Evolutionary conservation across 768 basidiomycete species (phyloP), one percentile per base, ranked within the genome.

Genomic region (Termitomyces sp.): DNA sequence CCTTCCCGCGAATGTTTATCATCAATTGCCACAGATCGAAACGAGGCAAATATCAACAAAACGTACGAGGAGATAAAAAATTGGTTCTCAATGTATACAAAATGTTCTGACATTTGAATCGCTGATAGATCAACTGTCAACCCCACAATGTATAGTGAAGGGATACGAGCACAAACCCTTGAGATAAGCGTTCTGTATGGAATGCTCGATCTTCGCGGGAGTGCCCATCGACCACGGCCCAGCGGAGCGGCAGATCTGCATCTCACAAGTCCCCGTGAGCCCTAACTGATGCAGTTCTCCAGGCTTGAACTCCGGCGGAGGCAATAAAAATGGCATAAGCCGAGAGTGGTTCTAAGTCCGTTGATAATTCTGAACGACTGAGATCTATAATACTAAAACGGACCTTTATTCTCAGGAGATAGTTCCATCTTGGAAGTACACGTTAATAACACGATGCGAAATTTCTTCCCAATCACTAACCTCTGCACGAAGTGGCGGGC

Each of bases 151-250:
- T n/a, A 39, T 13, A 6, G 11, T 16, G 37, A 7, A 30, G 13
- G 39, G 12, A 42, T 30, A 42, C 41, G 11, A 50, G 27, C 27
- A 69, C 75, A 18, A 58, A 90, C 93, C 92, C 80, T 95, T 88
- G 58, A 93, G 75, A 68, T 98, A 97, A 13, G 95, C 95, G 65
- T 92, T 93, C 74, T 95, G 94, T 45, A 98, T 94, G 13, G 96
- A 98, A 66, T 87, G 85, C 72, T 99, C 97, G 49, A 88, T 83
- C 65, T 81, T 86, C 55, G 85, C 87, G 20, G 85, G 80, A 3
- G 95, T 98, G 3, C 95, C 97, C 72, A 98, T 79, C 2, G 95
- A 98, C 97, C 97, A 99, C 1, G 93, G 92, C 2, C 95, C 94
- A 13, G 91, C 89, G 16, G 93, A 96, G 27, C 97, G 87, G 70